Base-by-base conservation (phyloP, 1,284 basidiomycete genomes). In the Boletus smithii region DNA sequence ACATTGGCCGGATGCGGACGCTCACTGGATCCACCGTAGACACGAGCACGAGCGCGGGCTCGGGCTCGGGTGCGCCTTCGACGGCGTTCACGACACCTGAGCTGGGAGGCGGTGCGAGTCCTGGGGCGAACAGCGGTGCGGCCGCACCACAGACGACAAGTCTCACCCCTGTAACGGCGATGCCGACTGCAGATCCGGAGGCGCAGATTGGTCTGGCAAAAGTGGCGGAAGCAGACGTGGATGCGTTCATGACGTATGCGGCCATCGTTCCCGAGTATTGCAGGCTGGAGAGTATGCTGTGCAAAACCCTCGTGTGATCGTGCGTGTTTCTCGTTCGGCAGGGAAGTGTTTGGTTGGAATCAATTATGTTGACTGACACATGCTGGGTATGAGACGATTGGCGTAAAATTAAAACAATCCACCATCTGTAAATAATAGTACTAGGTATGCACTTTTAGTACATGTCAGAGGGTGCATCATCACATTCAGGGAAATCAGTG, bases 231-330 rank as follows among this genome's bases (percentile, higher is more conserved):
- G 79, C 86, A 17, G 88, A 91, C 61, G 69, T 81, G 45, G 88
- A 90, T 65, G 81, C 88, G 51, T 91, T 88, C 69, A 79, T 88
- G 79, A 79, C 82, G 1, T 91, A 91, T 64, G 87, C 88, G 10
- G 79, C 85, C 29, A 85, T 90, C 60, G 84, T 90, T n/a, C 84
- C 87, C 13, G 88, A 91, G 68, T 90, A 80, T 63, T 83, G 78
- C 66, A 70, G 88, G 38, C 67, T 91, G 55, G 88, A 90, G 66
- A 76, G 78, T 10, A 80, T 90, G 77, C 65, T 90, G 37, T 76
- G 83, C 56, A 88, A 86, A 66, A 71, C 70, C 13, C 68, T 79
- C 42, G 77, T 80, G n/a, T 78, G 60, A 70, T 24, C 27, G 23
- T 24, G 23, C 23, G 27, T 29, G 27, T 14, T 29, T 29, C 33